phyloP scores from a whole-genome alignment of 2,329 filamentous ascomycete species.

The Aspergillus melleus region DNA sequence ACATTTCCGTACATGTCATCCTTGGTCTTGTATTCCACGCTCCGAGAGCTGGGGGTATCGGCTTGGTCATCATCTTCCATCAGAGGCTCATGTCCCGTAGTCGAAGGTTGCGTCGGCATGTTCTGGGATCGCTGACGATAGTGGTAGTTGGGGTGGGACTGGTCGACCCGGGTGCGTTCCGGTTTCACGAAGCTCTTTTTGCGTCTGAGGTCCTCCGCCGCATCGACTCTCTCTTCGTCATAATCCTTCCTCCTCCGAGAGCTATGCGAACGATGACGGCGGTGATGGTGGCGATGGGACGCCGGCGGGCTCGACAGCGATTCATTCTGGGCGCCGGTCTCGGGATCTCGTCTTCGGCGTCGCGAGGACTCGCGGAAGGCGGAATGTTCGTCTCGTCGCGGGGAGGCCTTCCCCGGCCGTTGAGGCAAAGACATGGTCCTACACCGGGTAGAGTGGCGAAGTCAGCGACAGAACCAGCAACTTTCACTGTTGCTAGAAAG shows the following conservation, averaged over 20 bases:
- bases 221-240: conserved; percentile 57
- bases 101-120: conserved; percentile 86
- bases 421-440: conserved; percentile 53
- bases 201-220: conserved; percentile 55
- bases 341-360: conserved; percentile 69
- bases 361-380: conserved; percentile 69
- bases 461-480: neutral
- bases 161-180: conserved; percentile 81
- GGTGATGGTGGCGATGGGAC: conserved; percentile 39
- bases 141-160: conserved; percentile 89
- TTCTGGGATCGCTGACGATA: conserved; percentile 93
- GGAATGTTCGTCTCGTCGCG: conserved; percentile 61
- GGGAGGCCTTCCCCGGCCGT: conserved; percentile 63
- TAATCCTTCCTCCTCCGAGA: conserved; percentile 45
- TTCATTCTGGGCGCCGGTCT: conserved; percentile 56
- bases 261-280: conserved; percentile 43
- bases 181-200: conserved; percentile 89
- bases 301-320: conserved; percentile 32
- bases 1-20: conserved; percentile 38
- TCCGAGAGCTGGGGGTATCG: conserved; percentile 63
- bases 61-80: conserved; percentile 64
- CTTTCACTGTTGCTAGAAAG: neutral
- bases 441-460: neutral
- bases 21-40: conserved; percentile 54
- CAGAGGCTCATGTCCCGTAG: conserved; percentile 88